These are phyloP conservation scores for Xylaria sp. DNA, from an alignment of 2,329 filamentous ascomycete genomes.

Conservation along the genomic window DNA sequence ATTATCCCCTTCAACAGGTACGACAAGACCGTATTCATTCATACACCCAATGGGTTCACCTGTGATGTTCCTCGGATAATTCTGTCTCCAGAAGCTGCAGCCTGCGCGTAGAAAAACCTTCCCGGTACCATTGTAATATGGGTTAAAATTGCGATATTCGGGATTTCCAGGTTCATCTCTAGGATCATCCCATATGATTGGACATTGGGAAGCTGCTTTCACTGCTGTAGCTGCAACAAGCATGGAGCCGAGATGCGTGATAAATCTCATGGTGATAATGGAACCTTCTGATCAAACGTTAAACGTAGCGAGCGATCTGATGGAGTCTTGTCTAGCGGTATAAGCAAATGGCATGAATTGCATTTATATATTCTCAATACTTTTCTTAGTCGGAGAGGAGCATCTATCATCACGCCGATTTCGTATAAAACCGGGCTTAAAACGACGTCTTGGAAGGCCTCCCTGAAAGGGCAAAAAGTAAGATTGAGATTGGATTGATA, in stretches of 20 bases:
- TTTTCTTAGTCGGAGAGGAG: no score
- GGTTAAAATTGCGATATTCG: background rate
- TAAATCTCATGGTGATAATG: conserved; percentile 5
- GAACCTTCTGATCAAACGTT: no score
- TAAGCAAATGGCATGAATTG: no score
- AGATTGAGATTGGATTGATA: no score
- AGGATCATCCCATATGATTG: background rate
- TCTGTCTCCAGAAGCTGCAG: conserved; percentile 13
- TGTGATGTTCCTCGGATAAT: conserved; percentile 3
- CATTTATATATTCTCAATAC: no score
- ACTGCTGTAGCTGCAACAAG: background rate
- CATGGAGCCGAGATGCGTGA: background rate
- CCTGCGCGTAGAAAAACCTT: background rate
- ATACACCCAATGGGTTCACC: background rate
- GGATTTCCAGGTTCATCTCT: background rate
- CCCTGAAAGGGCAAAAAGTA: no score
- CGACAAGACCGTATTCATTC: conserved; percentile 6
- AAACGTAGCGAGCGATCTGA: no score
- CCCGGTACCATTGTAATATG: background rate
- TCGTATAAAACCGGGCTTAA: no score
- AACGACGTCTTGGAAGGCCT: no score
- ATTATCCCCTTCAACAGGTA: conserved; percentile 7
- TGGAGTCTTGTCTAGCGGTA: no score
- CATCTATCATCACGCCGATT: no score
- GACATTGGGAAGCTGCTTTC: background rate